These are phyloP conservation scores for Boeremia lycopersici DNA, from an alignment of 2,329 filamentous ascomycete species.

Conservation along the genomic window DNA sequence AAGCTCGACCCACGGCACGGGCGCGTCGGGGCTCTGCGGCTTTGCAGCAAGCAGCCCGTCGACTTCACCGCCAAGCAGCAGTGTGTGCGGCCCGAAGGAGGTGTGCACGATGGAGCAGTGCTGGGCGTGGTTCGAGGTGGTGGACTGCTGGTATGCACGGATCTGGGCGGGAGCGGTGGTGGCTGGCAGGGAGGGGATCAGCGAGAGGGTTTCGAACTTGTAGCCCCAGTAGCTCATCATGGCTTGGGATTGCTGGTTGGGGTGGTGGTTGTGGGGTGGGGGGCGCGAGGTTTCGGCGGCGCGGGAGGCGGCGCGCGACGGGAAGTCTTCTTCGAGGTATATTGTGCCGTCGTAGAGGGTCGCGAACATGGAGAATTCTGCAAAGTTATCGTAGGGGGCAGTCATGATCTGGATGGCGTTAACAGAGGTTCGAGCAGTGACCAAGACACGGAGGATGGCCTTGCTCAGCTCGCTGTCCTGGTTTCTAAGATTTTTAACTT, in stretches of 20 bases:
- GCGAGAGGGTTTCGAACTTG: constrained; percentile 89
- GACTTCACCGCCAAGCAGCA: constrained; percentile 91
- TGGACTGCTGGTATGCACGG: constrained; percentile 70
- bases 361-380: constrained; percentile 93
- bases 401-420: constrained; percentile 73
- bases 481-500: constrained; percentile 19
- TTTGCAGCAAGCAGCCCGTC: constrained; percentile 66
- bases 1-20: constrained; percentile 91
- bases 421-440: neutral
- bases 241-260: constrained; percentile 68
- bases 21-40: constrained; percentile 15
- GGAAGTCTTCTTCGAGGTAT: constrained; percentile 91
- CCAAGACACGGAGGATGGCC: constrained; percentile 19
- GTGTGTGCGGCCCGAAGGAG: constrained; percentile 73
- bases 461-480: constrained; percentile 22
- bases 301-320: constrained; percentile 69
- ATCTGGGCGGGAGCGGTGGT: constrained; percentile 77
- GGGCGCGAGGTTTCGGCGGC: constrained; percentile 48
- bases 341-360: constrained; percentile 80
- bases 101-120: constrained; percentile 95
- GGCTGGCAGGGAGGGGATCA: constrained; percentile 81
- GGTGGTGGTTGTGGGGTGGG: constrained; percentile 45
- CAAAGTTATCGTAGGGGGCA: constrained; percentile 78
- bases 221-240: constrained; percentile 97
- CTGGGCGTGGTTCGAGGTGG: constrained; percentile 88